Conservation (phyloP, 1,284 basidiomycete species). For the Leccinum pseudoinsigne region DNA sequence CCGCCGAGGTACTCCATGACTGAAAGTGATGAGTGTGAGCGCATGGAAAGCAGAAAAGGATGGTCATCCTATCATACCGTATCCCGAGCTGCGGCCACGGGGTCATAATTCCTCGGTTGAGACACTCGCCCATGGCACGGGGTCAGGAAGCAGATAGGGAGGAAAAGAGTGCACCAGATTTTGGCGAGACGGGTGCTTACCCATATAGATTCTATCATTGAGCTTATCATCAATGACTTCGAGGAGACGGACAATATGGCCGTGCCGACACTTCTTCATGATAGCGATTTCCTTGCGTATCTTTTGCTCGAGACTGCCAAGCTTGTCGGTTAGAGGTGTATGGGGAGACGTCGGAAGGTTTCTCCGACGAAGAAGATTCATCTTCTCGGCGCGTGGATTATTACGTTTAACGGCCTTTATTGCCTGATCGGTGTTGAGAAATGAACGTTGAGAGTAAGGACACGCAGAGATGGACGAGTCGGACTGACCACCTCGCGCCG, state of each 20-base stretch:
- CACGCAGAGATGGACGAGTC: conserved; percentile 7
- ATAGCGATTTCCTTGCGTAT: conserved; percentile 94
- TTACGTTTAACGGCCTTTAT: conserved; percentile 81
- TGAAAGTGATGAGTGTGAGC: conserved; percentile 35
- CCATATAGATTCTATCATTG: conserved; percentile 91
- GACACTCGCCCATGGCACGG: conserved; percentile 20
- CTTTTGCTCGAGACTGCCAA: conserved; percentile 76
- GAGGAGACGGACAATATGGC: conserved; percentile 88
- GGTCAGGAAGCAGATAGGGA: conserved; percentile 25
- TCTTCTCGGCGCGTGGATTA: conserved; percentile 53
- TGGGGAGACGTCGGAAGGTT: conserved; percentile 54
- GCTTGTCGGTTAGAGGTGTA: conserved; percentile 55
- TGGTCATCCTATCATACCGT: conserved; percentile 30
- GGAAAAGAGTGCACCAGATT: conserved; percentile 16
- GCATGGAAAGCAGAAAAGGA: conserved; percentile 9
- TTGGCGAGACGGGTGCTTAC: conserved; percentile 47
- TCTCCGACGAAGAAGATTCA: conserved; percentile 59
- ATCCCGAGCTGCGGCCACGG: conserved; percentile 32
- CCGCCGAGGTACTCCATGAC: conserved; percentile 97
- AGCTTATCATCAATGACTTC: conserved; percentile 96
- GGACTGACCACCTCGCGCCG: conserved; percentile 42
- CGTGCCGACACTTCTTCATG: conserved; percentile 95
- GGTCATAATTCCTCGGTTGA: conserved; percentile 33
- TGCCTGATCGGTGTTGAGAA: conserved; percentile 48
- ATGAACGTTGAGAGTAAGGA: conserved; percentile 9